phyloP scores from a whole-genome alignment of 805 yeast genomes.

The Sporopachydermia quercuum region DNA sequence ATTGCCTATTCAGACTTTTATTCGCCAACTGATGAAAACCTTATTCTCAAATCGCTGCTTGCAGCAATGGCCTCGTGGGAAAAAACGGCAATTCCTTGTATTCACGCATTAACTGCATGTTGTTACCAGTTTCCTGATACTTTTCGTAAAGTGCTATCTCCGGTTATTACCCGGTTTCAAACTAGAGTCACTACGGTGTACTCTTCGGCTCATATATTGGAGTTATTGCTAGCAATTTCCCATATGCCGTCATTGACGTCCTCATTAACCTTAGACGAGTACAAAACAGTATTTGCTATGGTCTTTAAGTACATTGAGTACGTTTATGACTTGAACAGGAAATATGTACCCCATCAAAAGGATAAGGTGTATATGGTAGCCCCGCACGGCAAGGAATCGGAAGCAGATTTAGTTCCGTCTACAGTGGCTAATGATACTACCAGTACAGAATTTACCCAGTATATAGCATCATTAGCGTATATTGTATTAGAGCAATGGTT shows the following conservation, averaged over 20 bases:
- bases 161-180: constrained; percentile 61
- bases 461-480: constrained; percentile 48
- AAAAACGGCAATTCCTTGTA: constrained; percentile 60
- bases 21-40: constrained; percentile 45
- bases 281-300: constrained; percentile 67
- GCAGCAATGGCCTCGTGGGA: constrained; percentile 63
- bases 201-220: constrained; percentile 61
- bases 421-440: constrained; percentile 31
- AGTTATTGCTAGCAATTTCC: constrained; percentile 52
- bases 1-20: constrained; percentile 42
- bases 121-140: constrained; percentile 71
- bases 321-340: constrained; percentile 41
- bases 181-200: constrained; percentile 56
- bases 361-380: constrained; percentile 8
- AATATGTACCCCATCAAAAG: too few species aligned
- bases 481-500: constrained; percentile 61
- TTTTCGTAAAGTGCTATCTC: constrained; percentile 49
- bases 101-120: constrained; percentile 61
- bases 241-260: constrained; percentile 53
- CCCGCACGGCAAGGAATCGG: constrained; percentile 27
- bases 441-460: constrained; percentile 36
- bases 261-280: constrained; percentile 64
- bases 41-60: constrained; percentile 42
- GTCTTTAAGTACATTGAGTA: constrained; percentile 68
- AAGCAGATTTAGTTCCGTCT: constrained; percentile 39